These are phyloP conservation scores for Entomortierella lignicola DNA, from an alignment of 192 early-diverging fungal species.

Conservation along the genomic window DNA sequence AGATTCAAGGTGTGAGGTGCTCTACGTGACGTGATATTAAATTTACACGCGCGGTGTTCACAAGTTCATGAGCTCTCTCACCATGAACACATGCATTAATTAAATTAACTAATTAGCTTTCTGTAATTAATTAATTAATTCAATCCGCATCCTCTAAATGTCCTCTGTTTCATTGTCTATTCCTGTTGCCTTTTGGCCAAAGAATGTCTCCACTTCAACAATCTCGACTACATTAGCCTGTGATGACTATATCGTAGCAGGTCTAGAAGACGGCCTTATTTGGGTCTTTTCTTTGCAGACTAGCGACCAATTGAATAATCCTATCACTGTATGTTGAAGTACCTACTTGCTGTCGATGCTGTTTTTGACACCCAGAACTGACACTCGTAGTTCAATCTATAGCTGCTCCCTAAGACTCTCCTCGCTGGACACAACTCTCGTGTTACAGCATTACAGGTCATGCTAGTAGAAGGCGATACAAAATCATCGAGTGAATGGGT, in stretches of 20 bases:
- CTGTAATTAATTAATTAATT: too few relatives aligned
- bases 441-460: conserved; percentile 57
- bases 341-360: not conserved
- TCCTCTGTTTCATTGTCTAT: conserved; percentile 61
- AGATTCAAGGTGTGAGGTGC: too few relatives aligned
- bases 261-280: conserved; percentile 65
- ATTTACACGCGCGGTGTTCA: too few relatives aligned
- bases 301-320: not conserved
- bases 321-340: too few relatives aligned
- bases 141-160: conserved; percentile 27
- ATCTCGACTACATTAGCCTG: conserved; percentile 56
- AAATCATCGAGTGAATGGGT: conserved; percentile 57
- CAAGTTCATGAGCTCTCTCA: too few relatives aligned
- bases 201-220: conserved; percentile 48
- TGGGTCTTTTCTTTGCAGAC: conserved; percentile 54
- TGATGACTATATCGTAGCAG: conserved; percentile 57
- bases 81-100: too few relatives aligned
- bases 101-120: too few relatives aligned
- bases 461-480: conserved; percentile 56
- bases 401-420: conserved; percentile 59
- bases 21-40: too few relatives aligned
- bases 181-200: conserved; percentile 62
- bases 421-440: conserved; percentile 63
- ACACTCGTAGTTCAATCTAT: too few relatives aligned
- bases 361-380: too few relatives aligned